Evolutionary conservation across 2,329 filamentous ascomycete genomes (phyloP).

Genomic region (Dactylonectria estremocensis): DNA sequence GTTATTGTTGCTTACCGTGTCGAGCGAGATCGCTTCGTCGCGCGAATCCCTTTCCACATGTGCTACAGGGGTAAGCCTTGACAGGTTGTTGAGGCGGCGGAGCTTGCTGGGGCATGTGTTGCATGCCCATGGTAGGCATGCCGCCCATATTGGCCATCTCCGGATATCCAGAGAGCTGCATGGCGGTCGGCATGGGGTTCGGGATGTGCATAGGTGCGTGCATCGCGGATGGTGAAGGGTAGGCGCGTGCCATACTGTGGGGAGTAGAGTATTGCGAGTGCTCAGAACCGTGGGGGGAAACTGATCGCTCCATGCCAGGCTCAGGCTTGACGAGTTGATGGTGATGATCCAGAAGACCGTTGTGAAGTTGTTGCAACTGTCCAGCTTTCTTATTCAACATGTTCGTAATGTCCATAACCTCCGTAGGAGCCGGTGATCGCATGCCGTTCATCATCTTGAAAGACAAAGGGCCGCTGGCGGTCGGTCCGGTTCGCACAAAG

Average conservation of each 20-base stretch:
- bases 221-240: constrained; percentile 69
- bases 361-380: constrained; percentile 54
- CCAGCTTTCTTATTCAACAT: constrained; percentile 67
- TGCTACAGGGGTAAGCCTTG: constrained; percentile 90
- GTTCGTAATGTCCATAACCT: constrained; percentile 68
- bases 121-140: constrained; percentile 57
- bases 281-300: constrained; percentile 73
- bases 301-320: constrained; percentile 66
- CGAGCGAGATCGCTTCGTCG: constrained; percentile 93
- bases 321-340: constrained; percentile 56
- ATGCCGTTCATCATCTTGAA: constrained; percentile 53
- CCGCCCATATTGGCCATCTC: constrained; percentile 59
- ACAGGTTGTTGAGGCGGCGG: constrained; percentile 56
- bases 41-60: constrained; percentile 93
- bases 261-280: constrained; percentile 70
- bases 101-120: constrained; percentile 54
- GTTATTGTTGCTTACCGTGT: constrained; percentile 79
- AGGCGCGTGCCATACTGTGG: constrained; percentile 64
- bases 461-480: constrained; percentile 38
- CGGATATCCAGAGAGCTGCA: constrained; percentile 62
- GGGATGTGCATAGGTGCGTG: constrained; percentile 64
- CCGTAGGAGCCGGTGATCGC: constrained; percentile 61
- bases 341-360: constrained; percentile 52
- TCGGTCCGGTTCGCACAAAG: constrained; percentile 40
- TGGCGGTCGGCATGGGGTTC: constrained; percentile 58